These are phyloP conservation scores for Artemisia argyi DNA, from an alignment of 129 eudicot species.

Conservation along the genomic window DNA sequence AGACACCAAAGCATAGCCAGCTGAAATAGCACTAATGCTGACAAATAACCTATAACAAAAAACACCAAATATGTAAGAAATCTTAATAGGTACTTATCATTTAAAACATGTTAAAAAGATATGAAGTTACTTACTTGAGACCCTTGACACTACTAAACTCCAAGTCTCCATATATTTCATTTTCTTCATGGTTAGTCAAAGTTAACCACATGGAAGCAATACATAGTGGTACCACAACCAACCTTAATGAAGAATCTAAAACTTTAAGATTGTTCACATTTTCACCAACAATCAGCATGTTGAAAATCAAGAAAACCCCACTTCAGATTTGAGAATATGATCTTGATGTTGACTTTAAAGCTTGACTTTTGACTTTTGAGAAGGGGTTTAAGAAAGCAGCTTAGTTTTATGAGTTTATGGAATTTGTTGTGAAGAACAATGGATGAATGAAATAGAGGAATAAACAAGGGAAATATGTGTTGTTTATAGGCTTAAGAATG, in stretches of 20 bases:
- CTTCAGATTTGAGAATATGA: conserved; percentile 20
- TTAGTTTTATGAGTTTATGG: conserved; percentile 3
- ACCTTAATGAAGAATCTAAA: conserved; percentile 71
- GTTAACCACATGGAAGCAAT: conserved; percentile 76
- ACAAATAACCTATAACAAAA: conserved; percentile 60
- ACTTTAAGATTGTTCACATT: conserved; percentile 44
- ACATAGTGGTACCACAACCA: conserved; percentile 70
- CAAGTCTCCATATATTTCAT: conserved; percentile 55
- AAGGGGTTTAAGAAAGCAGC: conserved; percentile 23
- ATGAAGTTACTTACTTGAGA: conserved; percentile 55
- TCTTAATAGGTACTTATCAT: background rate
- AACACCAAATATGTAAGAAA: background rate
- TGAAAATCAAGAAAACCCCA: conserved; percentile 15
- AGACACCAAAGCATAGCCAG: conserved; percentile 75
- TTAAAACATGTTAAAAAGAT: background rate
- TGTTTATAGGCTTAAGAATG: conserved; percentile 11
- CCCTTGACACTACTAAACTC: conserved; percentile 65
- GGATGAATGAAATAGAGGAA: conserved; percentile 4
- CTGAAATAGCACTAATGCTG: conserved; percentile 65
- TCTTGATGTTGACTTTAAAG: conserved; percentile 10
- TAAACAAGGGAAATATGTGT: conserved; percentile 20
- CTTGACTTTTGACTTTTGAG: conserved; percentile 16
- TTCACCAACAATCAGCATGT: conserved; percentile 52
- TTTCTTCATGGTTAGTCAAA: conserved; percentile 66
- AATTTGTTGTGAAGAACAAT: conserved; percentile 12